Conservation (phyloP, 2,329 filamentous ascomycete genomes). For the Ceratocystis diversiconidia region DNA sequence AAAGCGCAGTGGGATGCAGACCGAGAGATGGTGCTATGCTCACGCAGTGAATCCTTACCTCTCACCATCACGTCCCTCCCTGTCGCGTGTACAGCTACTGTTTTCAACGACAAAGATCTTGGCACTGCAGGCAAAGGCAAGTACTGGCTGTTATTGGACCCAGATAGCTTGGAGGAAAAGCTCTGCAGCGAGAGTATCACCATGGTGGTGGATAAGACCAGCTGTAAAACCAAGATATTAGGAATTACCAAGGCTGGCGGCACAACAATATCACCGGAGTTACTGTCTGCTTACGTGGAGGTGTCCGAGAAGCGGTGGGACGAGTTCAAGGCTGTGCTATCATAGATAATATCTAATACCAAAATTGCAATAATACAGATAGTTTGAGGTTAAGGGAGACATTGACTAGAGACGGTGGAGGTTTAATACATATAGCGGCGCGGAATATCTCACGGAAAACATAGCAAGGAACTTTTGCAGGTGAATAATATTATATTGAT, state of each 20-base stretch:
- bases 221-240: conserved; percentile 44
- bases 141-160: conserved; percentile 72
- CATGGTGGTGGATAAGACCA: conserved; percentile 55
- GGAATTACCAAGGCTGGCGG: conserved; percentile 77
- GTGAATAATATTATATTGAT: not conserved
- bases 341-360: not conserved
- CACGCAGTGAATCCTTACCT: conserved; percentile 37
- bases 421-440: too few relatives aligned
- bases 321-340: conserved; percentile 27
- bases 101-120: conserved; percentile 47
- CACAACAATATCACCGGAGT: conserved; percentile 47
- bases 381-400: too few relatives aligned
- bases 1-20: conserved; percentile 73
- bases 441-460: too few relatives aligned
- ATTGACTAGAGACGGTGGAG: too few relatives aligned
- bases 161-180: conserved; percentile 78
- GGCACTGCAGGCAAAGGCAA: conserved; percentile 26
- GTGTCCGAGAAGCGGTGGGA: conserved; percentile 19
- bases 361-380: not conserved
- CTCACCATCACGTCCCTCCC: conserved; percentile 54
- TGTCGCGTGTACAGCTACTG: conserved; percentile 60
- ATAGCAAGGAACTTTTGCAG: not conserved
- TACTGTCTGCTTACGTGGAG: conserved; percentile 23
- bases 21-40: conserved; percentile 64
- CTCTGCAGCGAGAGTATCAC: conserved; percentile 74